Base-by-base conservation (phyloP, 306 rosid genomes). In the Citrullus colocynthis region DNA sequence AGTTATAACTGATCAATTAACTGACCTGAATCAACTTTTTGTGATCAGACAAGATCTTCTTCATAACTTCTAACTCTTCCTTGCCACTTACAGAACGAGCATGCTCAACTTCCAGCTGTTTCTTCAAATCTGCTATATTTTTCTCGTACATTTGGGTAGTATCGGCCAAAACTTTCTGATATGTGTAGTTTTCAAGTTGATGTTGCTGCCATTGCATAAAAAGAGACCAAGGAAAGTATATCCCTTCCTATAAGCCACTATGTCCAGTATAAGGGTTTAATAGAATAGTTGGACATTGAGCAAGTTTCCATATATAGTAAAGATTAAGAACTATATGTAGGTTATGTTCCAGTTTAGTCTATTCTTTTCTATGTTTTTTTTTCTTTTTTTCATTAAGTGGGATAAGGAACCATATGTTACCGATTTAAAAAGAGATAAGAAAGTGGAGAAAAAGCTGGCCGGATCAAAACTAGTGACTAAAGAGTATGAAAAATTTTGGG, bases 131-230 rank as follows among this genome's bases (percentile, higher is more conserved):
- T 18, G 86, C 78, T 61, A 90, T 85, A 78, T 86, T 90, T 80
- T 82, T 81, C 87, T 90, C 93, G 51, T 88, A 88, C 90, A 85
- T 86, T 82, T 88, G 90, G 74, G 93, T 86, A 73, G 89, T 90
- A 78, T 90, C 91, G 63, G 88, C 93, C 80, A 90, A 81, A 65
- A 84, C 79, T 82, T 85, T 83, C 81, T 90, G 88, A 79, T 86
- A 84, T 0, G 87, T 72, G 56, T 86, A 83, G 83, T 82, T 88
- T 80, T 90, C 90, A 62, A 81, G 86, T 77, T 84, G 90, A 80
- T 86, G 87, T 85, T 88, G 90, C 91, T 89, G 84, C 80, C 71
- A 83, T 70, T 83, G 83, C 79, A 78, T 55, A 89, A 49, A 60
- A 28, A 67, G 14, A 67, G 20, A 74, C 28, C 21, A 63, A 51